Evolutionary conservation across 2,329 filamentous ascomycete genomes (phyloP), one percentile per base, ranked within the genome.

Genomic region (Lecanoromycetidae sp.): DNA sequence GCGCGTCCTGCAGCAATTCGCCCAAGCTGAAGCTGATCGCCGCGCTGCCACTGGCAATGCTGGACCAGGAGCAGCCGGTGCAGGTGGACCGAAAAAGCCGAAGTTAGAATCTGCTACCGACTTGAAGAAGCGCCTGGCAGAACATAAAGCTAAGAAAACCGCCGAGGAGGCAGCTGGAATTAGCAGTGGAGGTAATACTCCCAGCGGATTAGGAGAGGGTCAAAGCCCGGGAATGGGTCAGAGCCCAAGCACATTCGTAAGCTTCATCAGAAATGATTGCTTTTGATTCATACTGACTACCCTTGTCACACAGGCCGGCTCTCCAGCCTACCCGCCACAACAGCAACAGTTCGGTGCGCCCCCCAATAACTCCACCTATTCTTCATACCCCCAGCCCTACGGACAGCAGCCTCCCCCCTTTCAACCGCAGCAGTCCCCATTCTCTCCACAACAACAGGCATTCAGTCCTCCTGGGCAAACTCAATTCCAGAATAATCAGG

Each of bases 11-110:
- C 77, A 85, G 57, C 82, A 84, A 64, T 94, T 82, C 65, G 90
- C 93, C 65, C 80, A 87, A 61, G 81, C 80, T 22, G 85, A 94
- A 65, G 82, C 84, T 49, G 86, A 94, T 58, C 77, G 87, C 50
- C 81, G 84, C 55, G 80, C 82, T 40, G 75, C 79, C 7, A 94
- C 87, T 1, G 90, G 88, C 29, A 94, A 95, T 60, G 84, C 85
- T 2, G 76, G 82, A 15, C 77, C 84, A 0, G 82, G 83, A 2
- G 71, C 74, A 39, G 60, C 61, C 3, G 61, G 61, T 36, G 62
- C 64, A 50, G 71, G 69, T 30, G 60, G 44, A 44, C 64, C 68
- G 30, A 82, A 86, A 62, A 79, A 79, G 52, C 76, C 80, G 1
- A 77, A 85, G 69, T 70, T 86, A 5, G 86, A 94, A 67, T 75